A percentile compares a stretch with the other conserved stretches of the same genome.
phyloP scores from a whole-genome alignment of 768 basidiomycete genomes.

The Rhizopogon salebrosus region DNA sequence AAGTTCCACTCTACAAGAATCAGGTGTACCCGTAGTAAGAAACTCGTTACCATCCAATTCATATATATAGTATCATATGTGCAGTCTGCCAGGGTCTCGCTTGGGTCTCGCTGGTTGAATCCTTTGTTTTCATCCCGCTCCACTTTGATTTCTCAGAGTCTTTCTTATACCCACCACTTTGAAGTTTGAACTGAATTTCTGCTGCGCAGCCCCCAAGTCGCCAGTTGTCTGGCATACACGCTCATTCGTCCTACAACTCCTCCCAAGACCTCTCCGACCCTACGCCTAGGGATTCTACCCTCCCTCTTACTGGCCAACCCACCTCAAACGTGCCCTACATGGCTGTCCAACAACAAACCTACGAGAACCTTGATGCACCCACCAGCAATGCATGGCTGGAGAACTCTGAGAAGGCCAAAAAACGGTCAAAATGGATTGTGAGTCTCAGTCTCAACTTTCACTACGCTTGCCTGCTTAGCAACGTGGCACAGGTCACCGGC shows the following conservation, averaged over 20 bases:
- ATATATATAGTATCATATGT: not conserved
- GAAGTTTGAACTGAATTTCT: slow-evolving; percentile 12
- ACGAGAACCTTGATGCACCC: slow-evolving; percentile 28
- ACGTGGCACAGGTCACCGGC: slow-evolving; percentile 44
- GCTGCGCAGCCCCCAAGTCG: slow-evolving; percentile 29
- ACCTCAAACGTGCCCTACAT: slow-evolving; percentile 15
- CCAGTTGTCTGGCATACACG: slow-evolving; percentile 29
- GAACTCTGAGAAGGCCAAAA: slow-evolving; percentile 24
- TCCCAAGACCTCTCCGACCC: slow-evolving; percentile 16
- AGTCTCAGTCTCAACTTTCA: slow-evolving; percentile 19
- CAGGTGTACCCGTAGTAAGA: slow-evolving; percentile 11
- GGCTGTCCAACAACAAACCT: slow-evolving; percentile 14
- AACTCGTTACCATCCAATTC: slow-evolving; percentile 1
- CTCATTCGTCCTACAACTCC: slow-evolving; percentile 27
- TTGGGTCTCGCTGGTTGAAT: not conserved
- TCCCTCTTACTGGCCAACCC: slow-evolving; percentile 16
- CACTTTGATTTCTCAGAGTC: not conserved
- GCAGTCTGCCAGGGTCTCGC: not conserved
- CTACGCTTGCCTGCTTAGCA: not conserved
- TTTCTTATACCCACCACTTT: slow-evolving; percentile 1
- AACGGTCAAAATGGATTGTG: slow-evolving; percentile 55
- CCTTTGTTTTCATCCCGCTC: not conserved
- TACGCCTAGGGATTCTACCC: slow-evolving; percentile 18
- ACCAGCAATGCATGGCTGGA: slow-evolving; percentile 38
- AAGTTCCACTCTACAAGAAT: slow-evolving; percentile 19